These are phyloP conservation scores for Aspergillus latus DNA, from an alignment of 2,329 filamentous ascomycete species.

Conservation along the genomic window DNA sequence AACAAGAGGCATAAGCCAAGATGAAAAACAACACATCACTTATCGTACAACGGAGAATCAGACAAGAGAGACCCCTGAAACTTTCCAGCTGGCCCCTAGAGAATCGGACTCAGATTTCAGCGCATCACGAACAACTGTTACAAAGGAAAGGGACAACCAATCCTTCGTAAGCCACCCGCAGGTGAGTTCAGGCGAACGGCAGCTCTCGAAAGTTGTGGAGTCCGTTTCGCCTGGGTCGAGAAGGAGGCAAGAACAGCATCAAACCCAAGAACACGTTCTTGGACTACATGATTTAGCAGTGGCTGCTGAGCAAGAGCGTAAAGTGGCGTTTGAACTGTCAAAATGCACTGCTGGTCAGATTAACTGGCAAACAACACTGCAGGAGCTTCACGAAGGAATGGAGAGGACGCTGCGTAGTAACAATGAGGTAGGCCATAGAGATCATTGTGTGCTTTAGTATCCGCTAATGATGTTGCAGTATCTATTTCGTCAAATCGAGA, in stretches of 20 bases:
- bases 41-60: background rate
- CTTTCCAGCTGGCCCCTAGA: background rate
- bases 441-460: background rate
- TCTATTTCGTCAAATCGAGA: conserved; percentile 47
- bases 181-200: background rate
- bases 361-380: conserved; percentile 12
- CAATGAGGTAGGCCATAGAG: conserved; percentile 30
- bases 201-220: background rate
- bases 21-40: background rate
- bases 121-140: background rate
- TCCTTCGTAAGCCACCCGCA: background rate
- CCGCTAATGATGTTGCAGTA: conserved; percentile 28
- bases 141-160: background rate
- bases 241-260: background rate
- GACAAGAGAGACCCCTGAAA: background rate
- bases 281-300: too few relatives aligned
- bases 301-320: background rate
- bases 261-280: background rate
- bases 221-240: background rate
- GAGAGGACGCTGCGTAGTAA: conserved; percentile 29
- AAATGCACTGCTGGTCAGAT: background rate
- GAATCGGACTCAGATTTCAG: background rate
- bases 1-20: background rate
- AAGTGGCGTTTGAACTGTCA: background rate
- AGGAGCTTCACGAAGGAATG: conserved; percentile 17